Evolutionary conservation across 1,284 basidiomycete genomes (phyloP).

Genomic region (Trametes sp.): DNA sequence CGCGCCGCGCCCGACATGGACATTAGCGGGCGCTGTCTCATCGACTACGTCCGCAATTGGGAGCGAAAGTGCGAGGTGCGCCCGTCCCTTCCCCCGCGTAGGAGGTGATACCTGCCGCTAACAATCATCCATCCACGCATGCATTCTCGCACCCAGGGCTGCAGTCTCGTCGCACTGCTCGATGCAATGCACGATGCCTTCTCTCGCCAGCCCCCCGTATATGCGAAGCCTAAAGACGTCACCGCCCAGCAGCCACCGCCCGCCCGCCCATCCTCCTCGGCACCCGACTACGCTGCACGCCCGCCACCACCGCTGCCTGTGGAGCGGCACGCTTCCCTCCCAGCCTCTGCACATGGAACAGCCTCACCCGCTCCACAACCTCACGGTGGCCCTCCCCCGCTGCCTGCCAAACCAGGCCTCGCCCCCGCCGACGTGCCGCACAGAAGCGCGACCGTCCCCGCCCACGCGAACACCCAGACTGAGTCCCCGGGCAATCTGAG

Average conservation of each 20-base stretch:
- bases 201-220: constrained; percentile 88
- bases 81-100: constrained; percentile 22
- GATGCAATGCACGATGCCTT: constrained; percentile 84
- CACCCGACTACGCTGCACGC: constrained; percentile 38
- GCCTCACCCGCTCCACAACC: constrained; percentile 28
- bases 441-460: constrained; percentile 34
- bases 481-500: constrained; percentile 24
- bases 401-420: constrained; percentile 55
- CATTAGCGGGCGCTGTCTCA: constrained; percentile 78
- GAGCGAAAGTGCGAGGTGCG: constrained; percentile 82
- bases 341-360: constrained; percentile 34
- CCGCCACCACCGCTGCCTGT: constrained; percentile 43
- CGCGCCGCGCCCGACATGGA: constrained; percentile 82
- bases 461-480: constrained; percentile 12
- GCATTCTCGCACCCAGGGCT: constrained; percentile 57
- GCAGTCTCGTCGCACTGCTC: constrained; percentile 70
- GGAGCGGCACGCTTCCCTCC: constrained; percentile 25
- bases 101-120: constrained; percentile 13
- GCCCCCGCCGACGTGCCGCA: constrained; percentile 33
- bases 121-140: constrained; percentile 19
- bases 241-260: constrained; percentile 31
- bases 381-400: constrained; percentile 49
- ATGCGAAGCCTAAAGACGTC: constrained; percentile 75
- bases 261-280: constrained; percentile 30
- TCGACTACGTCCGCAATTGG: constrained; percentile 83